Evolutionary conservation across 2,329 filamentous ascomycete species (phyloP), one percentile per base, ranked within the genome.

Genomic region (Mariannaea sp.): DNA sequence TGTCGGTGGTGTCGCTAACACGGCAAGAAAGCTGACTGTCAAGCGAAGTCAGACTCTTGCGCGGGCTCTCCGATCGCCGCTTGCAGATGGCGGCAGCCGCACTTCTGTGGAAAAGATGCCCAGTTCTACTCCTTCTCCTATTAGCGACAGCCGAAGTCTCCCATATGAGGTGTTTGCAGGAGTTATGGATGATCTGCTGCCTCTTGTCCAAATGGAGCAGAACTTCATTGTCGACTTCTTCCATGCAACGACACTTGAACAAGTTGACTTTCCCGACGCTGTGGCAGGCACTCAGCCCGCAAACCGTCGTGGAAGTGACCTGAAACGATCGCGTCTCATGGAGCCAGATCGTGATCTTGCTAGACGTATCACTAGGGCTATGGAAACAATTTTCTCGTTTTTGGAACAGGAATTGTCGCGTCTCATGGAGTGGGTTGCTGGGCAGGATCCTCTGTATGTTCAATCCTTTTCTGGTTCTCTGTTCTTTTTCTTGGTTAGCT

Each of bases 161-260:
- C 85, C 90, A 0, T 93, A 86, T 62, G 92, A 96, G 71, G 85
- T 90, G 3, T 96, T 97, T 71, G 80, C 84, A 1, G 86, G 86
- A 30, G 85, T 90, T 10, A 75, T 97, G 56, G 88, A 94, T 52
- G 91, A 97, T 65, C 83, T 94, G 59, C 76, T 92, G 38, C 90
- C 88, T 5, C 80, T 96, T 50, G 86, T 97, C 53, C 87, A 91
- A 62, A 92, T 93, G 70, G 94, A 99, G 73, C 93, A 99, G 70
- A 97, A 97, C 69, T 99, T 97, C 68, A 80, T 97, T 42, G 86
- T 96, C n/a, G 91, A 96, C 63, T 94, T 97, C 71, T 97, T 97
- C 80, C 93, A 97, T 65, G 85, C 94, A 20, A 90, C 88, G n/a
- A 95, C 91, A 2, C 79, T 93, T 22, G 87, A 92, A 65, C 87